phyloP scores from a whole-genome alignment of 441 rosid genomes.

The Pelargonium citronellum region DNA sequence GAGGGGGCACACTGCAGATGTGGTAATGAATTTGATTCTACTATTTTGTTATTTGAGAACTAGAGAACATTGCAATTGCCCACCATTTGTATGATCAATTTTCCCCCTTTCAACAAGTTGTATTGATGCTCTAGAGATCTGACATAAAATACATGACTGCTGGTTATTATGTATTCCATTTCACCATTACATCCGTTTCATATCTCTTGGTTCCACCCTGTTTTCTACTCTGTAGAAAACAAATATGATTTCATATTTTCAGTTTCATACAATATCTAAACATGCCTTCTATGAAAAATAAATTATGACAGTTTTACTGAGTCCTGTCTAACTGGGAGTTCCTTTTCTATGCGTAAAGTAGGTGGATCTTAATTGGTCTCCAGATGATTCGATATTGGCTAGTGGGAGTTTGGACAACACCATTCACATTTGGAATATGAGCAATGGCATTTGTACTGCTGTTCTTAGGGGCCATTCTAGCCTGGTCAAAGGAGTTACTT shows the following conservation, averaged over 20 bases:
- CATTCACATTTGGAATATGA: slow-evolving; percentile 88
- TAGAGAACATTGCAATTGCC: background rate
- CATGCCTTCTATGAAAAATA: background rate
- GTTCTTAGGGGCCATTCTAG: slow-evolving; percentile 96
- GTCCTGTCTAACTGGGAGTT: slow-evolving; percentile 38
- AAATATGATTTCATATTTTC: too few species aligned
- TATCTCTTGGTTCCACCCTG: background rate
- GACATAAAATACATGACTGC: background rate
- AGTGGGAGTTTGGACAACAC: slow-evolving; percentile 98
- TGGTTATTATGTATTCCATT: background rate
- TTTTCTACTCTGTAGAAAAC: background rate
- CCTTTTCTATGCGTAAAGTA: slow-evolving; percentile 60
- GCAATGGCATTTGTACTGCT: slow-evolving; percentile 83
- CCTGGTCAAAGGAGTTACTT: slow-evolving; percentile 92
- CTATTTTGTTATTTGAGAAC: slow-evolving; percentile 5
- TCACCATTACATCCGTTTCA: background rate
- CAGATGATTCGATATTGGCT: slow-evolving; percentile 88
- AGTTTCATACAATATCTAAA: background rate
- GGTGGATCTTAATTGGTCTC: slow-evolving; percentile 99
- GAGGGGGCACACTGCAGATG: slow-evolving; percentile 97
- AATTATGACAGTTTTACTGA: slow-evolving; percentile 14
- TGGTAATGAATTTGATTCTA: slow-evolving; percentile 57
- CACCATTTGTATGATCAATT: background rate
- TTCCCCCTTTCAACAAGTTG: background rate
- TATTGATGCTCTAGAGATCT: background rate